Base-by-base conservation (phyloP, 2,329 filamentous ascomycete species). In the Colletotrichum musae region DNA sequence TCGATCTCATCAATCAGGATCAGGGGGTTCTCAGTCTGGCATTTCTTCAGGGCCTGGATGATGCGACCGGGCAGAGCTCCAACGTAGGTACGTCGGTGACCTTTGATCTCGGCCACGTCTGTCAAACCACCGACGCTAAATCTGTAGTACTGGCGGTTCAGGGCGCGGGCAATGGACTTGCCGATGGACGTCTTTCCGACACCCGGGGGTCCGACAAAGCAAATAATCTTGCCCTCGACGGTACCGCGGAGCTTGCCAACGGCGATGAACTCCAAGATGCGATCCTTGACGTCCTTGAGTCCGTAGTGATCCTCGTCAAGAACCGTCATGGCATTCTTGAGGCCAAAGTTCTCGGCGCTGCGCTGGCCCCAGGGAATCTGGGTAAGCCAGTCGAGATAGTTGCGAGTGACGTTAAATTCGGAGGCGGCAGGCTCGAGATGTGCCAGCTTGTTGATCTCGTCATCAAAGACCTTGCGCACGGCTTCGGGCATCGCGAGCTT, bases 141-240 rank as follows among this genome's bases (percentile, higher is more conserved):
- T 74, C 96, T 90, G 85, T 99, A 99, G 84, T 99, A 99, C 78
- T 99, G 92, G 68, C 97, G 88, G 82, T 98, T 98, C 67, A 99
- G 85, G 32, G 96, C 97, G 64, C 95, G 90, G 16, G 96, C 96
- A 75, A 99, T 98, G 0, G 95, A 98, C 81, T 99, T 99, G 78
- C 96, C 96, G 74, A 99, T 99, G 80, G 95, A 98, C 3, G 96
- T 99, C 86, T 99, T 99, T 75, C 96, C 96, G 28, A 99, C 96
- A 85, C 96, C 96, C 18, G 96, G 96, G 60, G 96, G 96, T 1
- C 96, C 96, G 64, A 99, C 97, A 77, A 99, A 95, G 82, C 96
- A 99, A 47, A 99, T 85, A 62, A 99, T 99, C 84, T 99, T 99
- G 79, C 96, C 96, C 81, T 99, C 96, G 0, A 99, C 96, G 0